Evolutionary conservation across 345 rosid genomes (phyloP).

Genomic region (Rubroshorea leprosula): DNA sequence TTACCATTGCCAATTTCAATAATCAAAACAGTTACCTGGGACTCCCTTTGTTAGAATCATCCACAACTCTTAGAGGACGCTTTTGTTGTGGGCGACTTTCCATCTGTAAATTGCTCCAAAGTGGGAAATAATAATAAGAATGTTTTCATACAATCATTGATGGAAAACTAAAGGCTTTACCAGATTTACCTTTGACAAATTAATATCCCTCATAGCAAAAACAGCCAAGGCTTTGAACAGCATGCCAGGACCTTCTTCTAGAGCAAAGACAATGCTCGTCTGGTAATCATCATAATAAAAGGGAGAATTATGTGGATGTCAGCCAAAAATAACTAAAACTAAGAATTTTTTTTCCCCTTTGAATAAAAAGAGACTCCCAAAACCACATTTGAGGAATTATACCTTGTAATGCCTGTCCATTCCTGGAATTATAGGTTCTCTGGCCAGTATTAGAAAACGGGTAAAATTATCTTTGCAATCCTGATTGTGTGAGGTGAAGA

Average conservation of each 20-base stretch:
- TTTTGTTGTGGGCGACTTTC: conserved; percentile 84
- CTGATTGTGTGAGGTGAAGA: conserved; percentile 30
- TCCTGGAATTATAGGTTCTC: conserved; percentile 86
- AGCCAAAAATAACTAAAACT: neutral
- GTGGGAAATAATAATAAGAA: neutral
- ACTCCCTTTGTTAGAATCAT: conserved; percentile 71
- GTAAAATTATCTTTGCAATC: conserved; percentile 72
- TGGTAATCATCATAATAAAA: conserved; percentile 23
- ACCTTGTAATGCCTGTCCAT: conserved; percentile 71
- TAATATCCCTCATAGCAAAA: conserved; percentile 77
- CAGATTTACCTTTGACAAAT: conserved; percentile 62
- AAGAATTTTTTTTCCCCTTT: neutral
- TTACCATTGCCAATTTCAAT: neutral
- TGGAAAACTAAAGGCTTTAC: neutral
- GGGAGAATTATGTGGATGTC: neutral
- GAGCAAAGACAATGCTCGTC: conserved; percentile 93
- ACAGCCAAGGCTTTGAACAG: conserved; percentile 89
- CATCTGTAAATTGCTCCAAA: conserved; percentile 45
- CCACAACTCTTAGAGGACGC: conserved; percentile 72
- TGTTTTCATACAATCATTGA: neutral
- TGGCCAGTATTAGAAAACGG: conserved; percentile 81
- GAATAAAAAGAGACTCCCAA: too few relatives aligned
- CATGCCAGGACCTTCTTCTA: conserved; percentile 94
- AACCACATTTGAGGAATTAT: conserved; percentile 6
- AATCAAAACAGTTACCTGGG: conserved; percentile 49